These are phyloP conservation scores for Myochromella boudieri DNA, from an alignment of 768 basidiomycete species.

Conservation along the genomic window DNA sequence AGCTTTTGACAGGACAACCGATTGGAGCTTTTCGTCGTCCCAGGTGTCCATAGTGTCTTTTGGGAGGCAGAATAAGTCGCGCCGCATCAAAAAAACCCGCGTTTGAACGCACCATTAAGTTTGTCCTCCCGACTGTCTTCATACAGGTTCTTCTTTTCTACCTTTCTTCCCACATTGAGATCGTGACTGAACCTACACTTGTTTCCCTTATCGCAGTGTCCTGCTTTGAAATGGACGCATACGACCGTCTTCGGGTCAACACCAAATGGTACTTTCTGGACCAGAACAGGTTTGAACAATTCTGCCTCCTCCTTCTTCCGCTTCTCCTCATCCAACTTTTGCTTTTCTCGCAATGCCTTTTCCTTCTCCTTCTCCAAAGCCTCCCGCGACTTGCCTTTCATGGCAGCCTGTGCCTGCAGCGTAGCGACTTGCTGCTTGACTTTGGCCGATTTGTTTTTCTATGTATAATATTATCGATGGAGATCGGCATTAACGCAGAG, in stretches of 20 bases:
- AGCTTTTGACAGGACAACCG: conserved; percentile 83
- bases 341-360: conserved; percentile 73
- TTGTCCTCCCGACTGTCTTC: conserved; percentile 86
- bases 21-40: conserved; percentile 92
- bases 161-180: conserved; percentile 83
- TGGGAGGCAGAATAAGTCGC: background rate
- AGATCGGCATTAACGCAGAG: conserved; percentile 1
- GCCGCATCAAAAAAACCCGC: background rate
- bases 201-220: conserved; percentile 88
- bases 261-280: conserved; percentile 90
- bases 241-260: conserved; percentile 95
- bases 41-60: conserved; percentile 96
- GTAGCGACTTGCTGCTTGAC: conserved; percentile 83
- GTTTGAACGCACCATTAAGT: conserved; percentile 50
- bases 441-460: conserved; percentile 95
- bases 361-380: conserved; percentile 84
- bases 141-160: conserved; percentile 95
- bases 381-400: conserved; percentile 79
- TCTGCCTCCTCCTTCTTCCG: conserved; percentile 82
- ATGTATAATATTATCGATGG: conserved; percentile 13
- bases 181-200: conserved; percentile 99
- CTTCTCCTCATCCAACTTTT: conserved; percentile 79
- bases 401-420: conserved; percentile 75
- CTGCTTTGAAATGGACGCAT: conserved; percentile 91
- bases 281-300: conserved; percentile 75